Evolutionary conservation across 805 yeast species (phyloP), one percentile per base, ranked within the genome.

Genomic region (Scheffersomyces stipitis): DNA sequence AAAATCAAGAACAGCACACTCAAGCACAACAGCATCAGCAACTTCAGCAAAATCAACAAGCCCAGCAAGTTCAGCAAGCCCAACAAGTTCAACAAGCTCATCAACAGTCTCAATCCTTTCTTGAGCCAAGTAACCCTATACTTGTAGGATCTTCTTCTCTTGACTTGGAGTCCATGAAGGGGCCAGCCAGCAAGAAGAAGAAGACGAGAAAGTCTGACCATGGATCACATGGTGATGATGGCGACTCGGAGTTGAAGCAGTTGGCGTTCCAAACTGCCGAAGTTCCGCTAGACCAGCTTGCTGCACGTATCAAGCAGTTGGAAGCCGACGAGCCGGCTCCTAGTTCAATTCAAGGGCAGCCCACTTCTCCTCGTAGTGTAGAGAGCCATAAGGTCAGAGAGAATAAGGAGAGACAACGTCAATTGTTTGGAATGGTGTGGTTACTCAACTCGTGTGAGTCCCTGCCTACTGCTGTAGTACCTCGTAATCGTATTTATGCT

Each of bases 381-480:
- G 36, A 31, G 20, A 15, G 44, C 14, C 36, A 33, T 15, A 37
- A 37, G 26, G 17, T 32, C 20, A 42, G 33, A 26, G 46, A 45
- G 17, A 36, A 39, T 27, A 69, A 67, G 32, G 87, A 83, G 48
- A 68, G 78, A 38, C 83, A 79, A 51, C 73, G 81, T 36, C 96
- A 87, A 57, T 67, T 86, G 1, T 86, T 86, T 58, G 96, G 90
- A 9, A 75, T 87, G 76, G 76, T 84, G 3, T 86, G 95, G 86
- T 66, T 89, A 29, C 69, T 83, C 62, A 78, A 80, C 49, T 71
- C 80, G 17, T 87, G 88, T 81, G 49, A 79, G 75, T 37, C 56
- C 2, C 53, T 64, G 9, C 60, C 64, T 13, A 60, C 69, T 0
- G 64, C 70, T 3, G 74, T 69, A 9, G 65, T 67, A 3, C 73